phyloP scores from a whole-genome alignment of 2,329 filamentous ascomycete genomes.

The Tolypocladium inflatum region DNA sequence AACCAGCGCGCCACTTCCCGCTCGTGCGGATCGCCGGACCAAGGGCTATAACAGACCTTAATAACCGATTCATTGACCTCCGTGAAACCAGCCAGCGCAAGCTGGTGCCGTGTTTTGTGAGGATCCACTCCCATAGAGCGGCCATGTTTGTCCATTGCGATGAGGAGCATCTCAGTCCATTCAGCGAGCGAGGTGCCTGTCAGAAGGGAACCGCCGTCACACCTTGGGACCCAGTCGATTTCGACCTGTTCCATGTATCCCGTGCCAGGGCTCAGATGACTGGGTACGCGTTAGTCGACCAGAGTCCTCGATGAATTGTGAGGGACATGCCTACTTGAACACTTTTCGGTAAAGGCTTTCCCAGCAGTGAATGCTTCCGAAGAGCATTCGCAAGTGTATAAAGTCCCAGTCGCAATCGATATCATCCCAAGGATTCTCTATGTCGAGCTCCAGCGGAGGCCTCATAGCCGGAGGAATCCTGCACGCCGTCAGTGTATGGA shows the following conservation, averaged over 20 bases:
- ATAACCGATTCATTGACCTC: slow-evolving; percentile 62
- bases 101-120: slow-evolving; percentile 40
- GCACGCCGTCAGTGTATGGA: not conserved
- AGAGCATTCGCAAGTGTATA: slow-evolving; percentile 67
- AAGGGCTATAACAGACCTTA: slow-evolving; percentile 59
- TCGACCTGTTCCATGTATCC: slow-evolving; percentile 77
- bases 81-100: slow-evolving; percentile 61
- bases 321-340: slow-evolving; percentile 39
- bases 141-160: no score
- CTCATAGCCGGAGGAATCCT: slow-evolving; percentile 54
- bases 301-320: not conserved
- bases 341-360: slow-evolving; percentile 58
- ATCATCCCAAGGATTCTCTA: slow-evolving; percentile 53
- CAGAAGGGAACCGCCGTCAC: slow-evolving; percentile 54
- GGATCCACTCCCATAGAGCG: slow-evolving; percentile 12
- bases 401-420: slow-evolving; percentile 54
- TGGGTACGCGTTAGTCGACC: slow-evolving; percentile 18
- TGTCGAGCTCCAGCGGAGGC: slow-evolving; percentile 49
- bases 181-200: slow-evolving; percentile 42
- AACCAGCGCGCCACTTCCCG: slow-evolving; percentile 68
- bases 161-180: no score
- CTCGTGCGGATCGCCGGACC: slow-evolving; percentile 52
- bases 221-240: slow-evolving; percentile 66
- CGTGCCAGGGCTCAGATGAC: slow-evolving; percentile 61
- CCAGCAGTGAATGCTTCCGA: slow-evolving; percentile 67